A percentile compares a stretch with the other conserved stretches of the same genome.
phyloP scores from a whole-genome alignment of 2,329 filamentous ascomycete species.

The Colletotrichum filicis region DNA sequence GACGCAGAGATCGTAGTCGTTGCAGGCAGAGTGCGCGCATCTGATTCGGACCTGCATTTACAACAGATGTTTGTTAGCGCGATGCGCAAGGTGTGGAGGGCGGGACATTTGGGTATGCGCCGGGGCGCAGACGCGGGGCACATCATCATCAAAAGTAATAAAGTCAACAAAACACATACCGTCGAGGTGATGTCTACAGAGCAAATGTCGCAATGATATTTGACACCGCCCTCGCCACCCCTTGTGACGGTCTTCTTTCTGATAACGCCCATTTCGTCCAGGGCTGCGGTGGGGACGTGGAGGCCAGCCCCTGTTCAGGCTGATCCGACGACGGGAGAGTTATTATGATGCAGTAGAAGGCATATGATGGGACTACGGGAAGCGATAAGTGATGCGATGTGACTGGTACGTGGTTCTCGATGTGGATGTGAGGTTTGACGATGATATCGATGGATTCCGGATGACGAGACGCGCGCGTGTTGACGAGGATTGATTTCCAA shows the following conservation, averaged over 20 bases:
- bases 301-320: slow-evolving; percentile 34
- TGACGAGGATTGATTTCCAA: slow-evolving; percentile 13
- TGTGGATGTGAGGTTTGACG: slow-evolving; percentile 3
- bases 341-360: slow-evolving; percentile 10
- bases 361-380: background rate
- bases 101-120: slow-evolving; percentile 9
- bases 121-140: background rate
- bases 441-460: slow-evolving; percentile 27
- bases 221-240: slow-evolving; percentile 88
- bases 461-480: slow-evolving; percentile 12
- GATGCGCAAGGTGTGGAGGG: slow-evolving; percentile 1
- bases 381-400: background rate
- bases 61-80: slow-evolving; percentile 33
- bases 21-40: slow-evolving; percentile 84
- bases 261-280: slow-evolving; percentile 83
- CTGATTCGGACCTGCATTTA: slow-evolving; percentile 87
- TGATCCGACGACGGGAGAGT: slow-evolving; percentile 24
- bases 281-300: slow-evolving; percentile 33
- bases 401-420: background rate
- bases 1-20: slow-evolving; percentile 97
- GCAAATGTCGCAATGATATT: slow-evolving; percentile 98
- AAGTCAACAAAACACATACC: slow-evolving; percentile 63
- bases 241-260: slow-evolving; percentile 92
- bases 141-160: background rate
- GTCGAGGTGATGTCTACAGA: slow-evolving; percentile 97